phyloP scores from a whole-genome alignment of 2,329 filamentous ascomycete genomes.

The Neopestalotiopsis sp. region DNA sequence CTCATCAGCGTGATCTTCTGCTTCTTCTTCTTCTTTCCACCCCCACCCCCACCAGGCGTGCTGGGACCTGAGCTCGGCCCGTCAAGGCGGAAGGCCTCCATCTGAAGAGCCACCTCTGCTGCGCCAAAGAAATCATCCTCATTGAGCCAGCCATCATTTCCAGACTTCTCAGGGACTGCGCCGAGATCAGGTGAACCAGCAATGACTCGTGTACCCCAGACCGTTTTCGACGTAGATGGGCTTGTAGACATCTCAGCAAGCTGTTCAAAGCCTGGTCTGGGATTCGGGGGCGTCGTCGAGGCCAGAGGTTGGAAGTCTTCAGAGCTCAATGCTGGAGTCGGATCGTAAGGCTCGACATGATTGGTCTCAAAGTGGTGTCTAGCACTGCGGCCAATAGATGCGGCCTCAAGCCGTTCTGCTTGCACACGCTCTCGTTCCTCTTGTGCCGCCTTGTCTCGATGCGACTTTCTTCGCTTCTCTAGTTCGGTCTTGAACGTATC shows the following conservation, averaged over 20 bases:
- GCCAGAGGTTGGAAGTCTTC: slow-evolving; percentile 71
- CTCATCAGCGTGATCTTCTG: slow-evolving; percentile 77
- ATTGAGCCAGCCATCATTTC: slow-evolving; percentile 85
- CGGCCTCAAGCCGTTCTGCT: slow-evolving; percentile 80
- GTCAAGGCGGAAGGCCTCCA: slow-evolving; percentile 57
- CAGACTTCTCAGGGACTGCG: slow-evolving; percentile 42
- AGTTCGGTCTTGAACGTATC: slow-evolving; percentile 78
- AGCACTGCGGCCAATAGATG: slow-evolving; percentile 63
- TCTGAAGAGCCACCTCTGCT: slow-evolving; percentile 64
- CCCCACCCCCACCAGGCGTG: slow-evolving; percentile 33
- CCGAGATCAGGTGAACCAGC: slow-evolving; percentile 61
- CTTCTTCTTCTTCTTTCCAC: slow-evolving; percentile 67
- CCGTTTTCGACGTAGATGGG: slow-evolving; percentile 76
- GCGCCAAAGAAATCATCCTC: slow-evolving; percentile 74
- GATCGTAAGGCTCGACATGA: slow-evolving; percentile 44
- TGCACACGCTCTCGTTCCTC: slow-evolving; percentile 86
- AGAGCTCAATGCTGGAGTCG: slow-evolving; percentile 49
- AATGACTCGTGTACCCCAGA: slow-evolving; percentile 87
- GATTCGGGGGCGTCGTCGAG: slow-evolving; percentile 59
- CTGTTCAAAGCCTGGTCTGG: slow-evolving; percentile 66
- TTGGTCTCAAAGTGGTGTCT: slow-evolving; percentile 43
- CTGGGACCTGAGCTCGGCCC: slow-evolving; percentile 24
- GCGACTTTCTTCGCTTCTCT: slow-evolving; percentile 74
- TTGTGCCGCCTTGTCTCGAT: slow-evolving; percentile 80
- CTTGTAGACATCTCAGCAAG: slow-evolving; percentile 82